Base-by-base conservation (phyloP, 2,329 filamentous ascomycete species). In the Phaeosphaeriaceae sp. region DNA sequence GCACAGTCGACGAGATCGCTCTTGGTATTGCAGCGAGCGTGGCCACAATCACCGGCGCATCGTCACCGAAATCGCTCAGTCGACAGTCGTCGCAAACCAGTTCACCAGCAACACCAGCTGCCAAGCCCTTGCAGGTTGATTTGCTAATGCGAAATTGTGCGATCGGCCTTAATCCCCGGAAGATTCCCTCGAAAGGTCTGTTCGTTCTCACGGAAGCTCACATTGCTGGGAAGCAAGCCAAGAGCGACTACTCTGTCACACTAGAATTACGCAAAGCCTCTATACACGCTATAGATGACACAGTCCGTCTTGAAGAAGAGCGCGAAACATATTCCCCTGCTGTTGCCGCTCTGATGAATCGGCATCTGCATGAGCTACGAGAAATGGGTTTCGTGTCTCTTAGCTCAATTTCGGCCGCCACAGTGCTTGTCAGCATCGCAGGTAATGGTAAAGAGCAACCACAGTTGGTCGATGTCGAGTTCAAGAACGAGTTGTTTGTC, bases 401-500 rank as follows among this genome's bases (percentile, higher is more conserved):
- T 33, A 93, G 91, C 67, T 92, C 91, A 49, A 91, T 97, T 46
- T 96, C 93, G 19, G 89, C 93, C 2, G 93, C 93, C 0, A 90
- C 88, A 60, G 86, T 88, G 0, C 80, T 81, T 2, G 83, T 95
- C 2, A 85, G 87, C 48, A 81, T 93, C 13, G 79, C 82, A 21
- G 81, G 83, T 10, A 81, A 84, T 42, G 82, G 82, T 2, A 81
- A 81, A 1, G 84, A 88, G 36, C 86, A 84, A 0, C 83, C 88
- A 27, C 90, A 89, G 62, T 85, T 87, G 42, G 78, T 97, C 15
- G 89, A 95, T 65, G 84, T 97, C 1, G 91, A 96, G 62, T 81
- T 98, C 48, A 88, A 88, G 60, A 93, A 97, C 70, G 90, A 96
- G 63, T 83, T 99, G 1, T 83, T 99, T 53, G 89, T 99, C 33